Percentiles rank a stretch among this genome's conserved stretches.
Evolutionary conservation across 192 early-diverging fungal species (phyloP).

Genomic region (Coemansia sp.): DNA sequence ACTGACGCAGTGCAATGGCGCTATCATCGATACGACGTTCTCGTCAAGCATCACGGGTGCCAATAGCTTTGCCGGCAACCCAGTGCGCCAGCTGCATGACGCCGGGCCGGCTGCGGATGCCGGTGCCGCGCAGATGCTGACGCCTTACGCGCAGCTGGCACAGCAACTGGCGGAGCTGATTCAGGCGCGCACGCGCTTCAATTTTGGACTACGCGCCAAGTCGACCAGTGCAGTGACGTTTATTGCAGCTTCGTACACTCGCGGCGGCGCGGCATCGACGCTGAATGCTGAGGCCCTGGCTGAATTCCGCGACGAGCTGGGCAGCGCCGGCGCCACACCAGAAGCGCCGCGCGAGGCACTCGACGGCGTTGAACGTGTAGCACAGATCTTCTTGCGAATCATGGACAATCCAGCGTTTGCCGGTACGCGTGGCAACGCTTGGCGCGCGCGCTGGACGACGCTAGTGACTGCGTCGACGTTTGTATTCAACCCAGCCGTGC

Average conservation of each 20-base stretch:
- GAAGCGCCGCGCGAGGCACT: slow-evolving; percentile 49
- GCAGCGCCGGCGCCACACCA: slow-evolving; percentile 5
- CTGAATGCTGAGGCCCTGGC: slow-evolving; percentile 53
- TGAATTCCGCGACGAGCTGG: slow-evolving; percentile 53
- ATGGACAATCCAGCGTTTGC: slow-evolving; percentile 52
- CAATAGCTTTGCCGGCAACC: slow-evolving; percentile 62
- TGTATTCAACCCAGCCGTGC: slow-evolving; percentile 90
- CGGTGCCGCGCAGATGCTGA: slow-evolving; percentile 52
- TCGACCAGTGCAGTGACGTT: slow-evolving; percentile 53
- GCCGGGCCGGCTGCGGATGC: slow-evolving; percentile 14
- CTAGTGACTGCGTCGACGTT: slow-evolving; percentile 90
- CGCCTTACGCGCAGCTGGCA: slow-evolving; percentile 63
- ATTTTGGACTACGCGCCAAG: slow-evolving; percentile 53
- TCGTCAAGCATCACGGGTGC: slow-evolving; percentile 67
- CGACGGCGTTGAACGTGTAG: slow-evolving; percentile 59
- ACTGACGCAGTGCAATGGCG: slow-evolving; percentile 77
- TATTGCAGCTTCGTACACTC: slow-evolving; percentile 53
- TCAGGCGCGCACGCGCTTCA: slow-evolving; percentile 45
- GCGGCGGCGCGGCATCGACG: slow-evolving; percentile 52
- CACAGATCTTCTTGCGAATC: slow-evolving; percentile 59
- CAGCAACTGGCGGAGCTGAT: slow-evolving; percentile 53
- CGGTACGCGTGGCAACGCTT: slow-evolving; percentile 69
- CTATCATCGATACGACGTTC: slow-evolving; percentile 78
- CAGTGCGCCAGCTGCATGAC: slow-evolving; percentile 53
- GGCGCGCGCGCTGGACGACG: slow-evolving; percentile 91